A percentile compares a stretch with the other conserved stretches of the same genome.
These are phyloP conservation scores for Metschnikowia gruessii DNA, from an alignment of 805 yeast genomes.

Conservation along the genomic window DNA sequence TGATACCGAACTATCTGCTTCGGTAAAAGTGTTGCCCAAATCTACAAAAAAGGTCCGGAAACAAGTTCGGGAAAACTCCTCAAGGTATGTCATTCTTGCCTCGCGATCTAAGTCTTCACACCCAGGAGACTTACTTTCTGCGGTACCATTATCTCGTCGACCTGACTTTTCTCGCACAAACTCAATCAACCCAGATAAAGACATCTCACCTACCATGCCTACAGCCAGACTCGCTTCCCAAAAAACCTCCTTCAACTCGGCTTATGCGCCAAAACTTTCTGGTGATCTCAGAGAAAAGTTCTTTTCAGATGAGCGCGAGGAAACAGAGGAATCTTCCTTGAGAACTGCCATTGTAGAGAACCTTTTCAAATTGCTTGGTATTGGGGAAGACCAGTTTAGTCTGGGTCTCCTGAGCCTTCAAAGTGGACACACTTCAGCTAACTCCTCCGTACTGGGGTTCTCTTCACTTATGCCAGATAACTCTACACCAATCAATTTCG, in stretches of 20 bases:
- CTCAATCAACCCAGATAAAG: constrained; percentile 5
- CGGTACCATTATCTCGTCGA: constrained; percentile 63
- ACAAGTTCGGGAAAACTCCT: constrained; percentile 18
- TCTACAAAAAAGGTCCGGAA: constrained; percentile 16
- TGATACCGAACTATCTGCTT: constrained; percentile 8
- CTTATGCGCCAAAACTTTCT: constrained; percentile 4
- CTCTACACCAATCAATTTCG: constrained; percentile 10
- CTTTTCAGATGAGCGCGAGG: constrained; percentile 58
- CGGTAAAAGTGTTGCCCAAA: constrained; percentile 17
- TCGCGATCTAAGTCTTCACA: constrained; percentile 55
- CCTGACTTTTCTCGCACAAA: constrained; percentile 26
- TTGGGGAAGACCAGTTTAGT: constrained; percentile 35
- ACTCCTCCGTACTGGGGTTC: constrained; percentile 32
- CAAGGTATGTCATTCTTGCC: constrained; percentile 45
- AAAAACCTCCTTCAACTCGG: constrained; percentile 2
- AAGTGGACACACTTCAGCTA: constrained; percentile 23
- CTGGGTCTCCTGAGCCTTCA: constrained; percentile 1
- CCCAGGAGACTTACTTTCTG: constrained; percentile 84
- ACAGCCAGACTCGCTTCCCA: constrained; percentile 1
- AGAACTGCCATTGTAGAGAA: constrained; percentile 67
- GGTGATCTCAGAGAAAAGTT: constrained; percentile 17
- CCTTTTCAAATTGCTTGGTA: constrained; percentile 65
- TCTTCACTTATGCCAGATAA: constrained; percentile 22
- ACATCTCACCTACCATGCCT: neutral
- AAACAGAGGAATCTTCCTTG: constrained; percentile 64